These are phyloP conservation scores for Rhodotorula toruloides DNA, from an alignment of 768 basidiomycete species.

Conservation along the genomic window DNA sequence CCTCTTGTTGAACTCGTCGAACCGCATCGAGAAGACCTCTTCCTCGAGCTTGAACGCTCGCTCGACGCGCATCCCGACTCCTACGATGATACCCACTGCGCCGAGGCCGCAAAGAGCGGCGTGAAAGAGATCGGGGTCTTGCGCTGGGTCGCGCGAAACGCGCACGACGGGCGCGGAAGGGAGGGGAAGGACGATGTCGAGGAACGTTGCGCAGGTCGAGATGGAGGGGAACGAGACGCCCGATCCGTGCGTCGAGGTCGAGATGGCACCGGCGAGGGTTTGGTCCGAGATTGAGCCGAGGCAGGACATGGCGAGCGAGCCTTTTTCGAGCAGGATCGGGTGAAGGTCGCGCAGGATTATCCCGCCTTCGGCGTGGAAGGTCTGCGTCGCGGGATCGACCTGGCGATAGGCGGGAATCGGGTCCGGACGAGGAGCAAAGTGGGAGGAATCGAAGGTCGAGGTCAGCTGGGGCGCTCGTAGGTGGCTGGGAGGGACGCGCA, in stretches of 20 bases:
- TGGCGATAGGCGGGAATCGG: slow-evolving; percentile 45
- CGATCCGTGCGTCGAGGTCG: slow-evolving; percentile 92
- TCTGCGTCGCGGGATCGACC: slow-evolving; percentile 65
- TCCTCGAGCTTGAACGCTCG: slow-evolving; percentile 67
- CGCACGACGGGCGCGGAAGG: slow-evolving; percentile 60
- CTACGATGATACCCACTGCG: slow-evolving; percentile 77
- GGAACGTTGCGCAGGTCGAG: slow-evolving; percentile 69
- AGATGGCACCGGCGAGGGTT: slow-evolving; percentile 82
- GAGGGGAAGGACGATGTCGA: slow-evolving; percentile 66
- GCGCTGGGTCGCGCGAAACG: slow-evolving; percentile 54
- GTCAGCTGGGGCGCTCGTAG: not conserved
- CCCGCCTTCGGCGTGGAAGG: slow-evolving; percentile 69
- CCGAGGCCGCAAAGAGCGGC: slow-evolving; percentile 89
- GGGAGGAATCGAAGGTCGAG: not conserved
- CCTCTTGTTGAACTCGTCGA: slow-evolving; percentile 32
- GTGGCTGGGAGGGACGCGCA: slow-evolving; percentile 1
- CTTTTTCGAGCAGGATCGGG: slow-evolving; percentile 52
- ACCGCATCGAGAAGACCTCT: slow-evolving; percentile 40
- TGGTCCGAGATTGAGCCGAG: slow-evolving; percentile 96
- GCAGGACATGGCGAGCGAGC: slow-evolving; percentile 78
- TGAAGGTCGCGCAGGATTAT: slow-evolving; percentile 48
- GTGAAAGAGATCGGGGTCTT: slow-evolving; percentile 70
- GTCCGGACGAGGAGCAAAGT: slow-evolving; percentile 13
- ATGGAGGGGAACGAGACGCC: slow-evolving; percentile 74
- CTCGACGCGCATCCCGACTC: slow-evolving; percentile 71